phyloP scores from a whole-genome alignment of 805 yeast species.

The Candida boleticola region DNA sequence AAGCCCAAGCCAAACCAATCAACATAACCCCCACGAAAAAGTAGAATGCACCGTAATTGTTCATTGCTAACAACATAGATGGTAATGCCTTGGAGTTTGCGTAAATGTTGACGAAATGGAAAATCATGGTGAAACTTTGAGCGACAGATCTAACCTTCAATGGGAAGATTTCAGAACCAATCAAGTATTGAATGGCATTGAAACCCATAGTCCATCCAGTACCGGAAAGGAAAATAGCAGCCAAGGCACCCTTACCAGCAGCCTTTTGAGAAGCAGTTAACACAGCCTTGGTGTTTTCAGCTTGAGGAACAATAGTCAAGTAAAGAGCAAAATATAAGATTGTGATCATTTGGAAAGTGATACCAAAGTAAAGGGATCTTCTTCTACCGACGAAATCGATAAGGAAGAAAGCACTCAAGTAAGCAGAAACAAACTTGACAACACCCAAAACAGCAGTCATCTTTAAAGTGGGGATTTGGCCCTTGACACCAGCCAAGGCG shows the following conservation, averaged over 20 bases:
- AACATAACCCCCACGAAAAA: conserved; percentile 45
- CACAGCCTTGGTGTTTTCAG: conserved; percentile 26
- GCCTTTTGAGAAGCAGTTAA: conserved; percentile 28
- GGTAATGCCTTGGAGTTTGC: conserved; percentile 59
- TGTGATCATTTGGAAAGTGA: conserved; percentile 41
- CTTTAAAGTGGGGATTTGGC: conserved; percentile 36
- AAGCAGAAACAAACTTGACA: conserved; percentile 50
- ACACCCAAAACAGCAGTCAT: conserved; percentile 55
- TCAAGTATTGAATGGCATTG: conserved; percentile 53
- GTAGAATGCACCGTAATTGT: conserved; percentile 50
- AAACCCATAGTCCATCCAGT: conserved; percentile 61
- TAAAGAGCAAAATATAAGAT: conserved; percentile 48
- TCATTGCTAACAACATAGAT: conserved; percentile 45
- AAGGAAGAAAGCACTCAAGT: conserved; percentile 50
- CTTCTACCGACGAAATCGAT: conserved; percentile 56
- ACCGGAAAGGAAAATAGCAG: conserved; percentile 49
- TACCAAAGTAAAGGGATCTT: conserved; percentile 48
- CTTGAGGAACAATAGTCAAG: conserved; percentile 44
- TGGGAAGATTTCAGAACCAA: conserved; percentile 57
- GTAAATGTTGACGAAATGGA: conserved; percentile 57
- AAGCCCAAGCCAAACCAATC: conserved; percentile 44
- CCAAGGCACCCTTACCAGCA: conserved; percentile 50
- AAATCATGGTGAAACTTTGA: conserved; percentile 50
- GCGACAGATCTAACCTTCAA: conserved; percentile 49
- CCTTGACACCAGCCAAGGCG: conserved; percentile 44